phyloP scores from a whole-genome alignment of 1,284 basidiomycete genomes.

The Laetiporus sulphureus region DNA sequence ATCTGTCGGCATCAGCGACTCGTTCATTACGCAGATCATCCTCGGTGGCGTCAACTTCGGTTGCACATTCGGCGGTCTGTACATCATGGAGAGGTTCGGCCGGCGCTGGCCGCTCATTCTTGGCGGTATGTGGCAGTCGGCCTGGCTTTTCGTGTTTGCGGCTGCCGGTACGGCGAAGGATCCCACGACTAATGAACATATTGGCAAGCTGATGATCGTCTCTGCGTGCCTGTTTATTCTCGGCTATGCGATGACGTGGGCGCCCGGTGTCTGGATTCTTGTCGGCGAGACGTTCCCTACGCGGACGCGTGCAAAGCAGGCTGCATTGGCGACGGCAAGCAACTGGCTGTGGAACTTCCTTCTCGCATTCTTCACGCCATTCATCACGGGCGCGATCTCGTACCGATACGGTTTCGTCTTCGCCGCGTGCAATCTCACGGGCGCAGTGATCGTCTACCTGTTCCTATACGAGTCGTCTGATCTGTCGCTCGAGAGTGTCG shows the following conservation, averaged over 20 bases:
- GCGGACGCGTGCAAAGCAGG: slow-evolving; percentile 71
- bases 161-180: slow-evolving; percentile 65
- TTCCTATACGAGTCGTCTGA: slow-evolving; percentile 76
- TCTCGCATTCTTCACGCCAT: slow-evolving; percentile 71
- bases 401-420: slow-evolving; percentile 74
- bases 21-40: slow-evolving; percentile 69
- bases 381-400: slow-evolving; percentile 48
- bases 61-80: slow-evolving; percentile 65
- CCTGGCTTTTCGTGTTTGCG: slow-evolving; percentile 76
- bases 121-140: slow-evolving; percentile 68
- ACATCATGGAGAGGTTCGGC: slow-evolving; percentile 67
- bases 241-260: slow-evolving; percentile 75
- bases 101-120: slow-evolving; percentile 56
- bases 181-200: slow-evolving; percentile 38
- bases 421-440: slow-evolving; percentile 53
- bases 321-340: slow-evolving; percentile 59
- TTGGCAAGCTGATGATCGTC: slow-evolving; percentile 69
- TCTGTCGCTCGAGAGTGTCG: slow-evolving; percentile 65
- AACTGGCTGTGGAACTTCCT: slow-evolving; percentile 77
- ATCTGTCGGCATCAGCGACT: slow-evolving; percentile 61
- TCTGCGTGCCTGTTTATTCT: slow-evolving; percentile 76
- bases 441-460: slow-evolving; percentile 62
- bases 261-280: slow-evolving; percentile 69
- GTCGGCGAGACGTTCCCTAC: slow-evolving; percentile 77
- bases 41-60: slow-evolving; percentile 65